Base-by-base conservation (phyloP, 1,139 yeast genomes). In the Pichia sp. region DNA sequence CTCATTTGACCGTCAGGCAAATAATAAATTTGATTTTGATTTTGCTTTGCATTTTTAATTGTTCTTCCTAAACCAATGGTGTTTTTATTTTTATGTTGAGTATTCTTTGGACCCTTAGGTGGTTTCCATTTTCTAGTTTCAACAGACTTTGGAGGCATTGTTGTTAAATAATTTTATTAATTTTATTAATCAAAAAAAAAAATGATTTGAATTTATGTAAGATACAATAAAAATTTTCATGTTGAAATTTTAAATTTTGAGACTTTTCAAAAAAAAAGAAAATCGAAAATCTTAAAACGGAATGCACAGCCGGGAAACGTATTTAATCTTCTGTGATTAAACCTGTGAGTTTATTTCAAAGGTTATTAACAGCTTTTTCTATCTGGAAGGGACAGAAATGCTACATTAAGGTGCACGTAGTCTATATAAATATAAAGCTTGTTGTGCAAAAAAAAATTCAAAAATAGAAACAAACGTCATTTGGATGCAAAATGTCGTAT, bases 21-120 rank as follows among this genome's bases (percentile, higher is more conserved):
- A 60, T 74, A 80, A 63, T 84, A 84, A 53, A 87, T 78, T 54
- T 79, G 77, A 65, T 87, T 84, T 62, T 86, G 91, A 58, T 74
- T 73, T 49, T 80, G 74, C 67, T 91, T 80, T 54, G 83, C 86
- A 68, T 87, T 86, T 55, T 87, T 85, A 58, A 91, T 83, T 18
- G 93, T 75, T 65, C 95, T 78, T 47, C 98, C 98, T 51, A 91
- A 73, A 16, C 96, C 98, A 57, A 89, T 83, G 13, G 80, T 72
- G 63, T 90, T 90, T 65, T 86, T 88, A 66, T 87, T 87, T 71
- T 86, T 88, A 60, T 86, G 87, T 10, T 78, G 90, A 11, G 87
- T 82, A 27, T 96, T 93, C 67, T 89, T 89, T 22, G 98, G 97
- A 22, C 96, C 96, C 70, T 85, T 84, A 57, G 96, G 96, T 4